phyloP scores from a whole-genome alignment of 495 filamentous ascomycete genomes.

The Penicillium angulare region DNA sequence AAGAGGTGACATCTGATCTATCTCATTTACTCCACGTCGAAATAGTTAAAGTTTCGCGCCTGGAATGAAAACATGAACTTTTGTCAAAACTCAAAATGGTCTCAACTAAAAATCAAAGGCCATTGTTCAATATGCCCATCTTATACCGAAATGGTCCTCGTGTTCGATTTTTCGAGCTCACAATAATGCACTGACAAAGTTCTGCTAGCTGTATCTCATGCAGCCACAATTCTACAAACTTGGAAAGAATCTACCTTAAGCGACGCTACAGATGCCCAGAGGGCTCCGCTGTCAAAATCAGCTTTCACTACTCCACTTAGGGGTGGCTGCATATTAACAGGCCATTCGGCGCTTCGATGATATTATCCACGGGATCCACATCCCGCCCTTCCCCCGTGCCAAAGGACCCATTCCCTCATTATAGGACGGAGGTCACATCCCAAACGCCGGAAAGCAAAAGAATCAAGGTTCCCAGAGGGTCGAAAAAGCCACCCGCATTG shows the following conservation, averaged over 20 bases:
- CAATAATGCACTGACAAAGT: background rate
- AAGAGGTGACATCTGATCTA: background rate
- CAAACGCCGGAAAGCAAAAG: background rate
- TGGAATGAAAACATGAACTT: background rate
- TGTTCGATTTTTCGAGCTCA: background rate
- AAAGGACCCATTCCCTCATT: background rate
- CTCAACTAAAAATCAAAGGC: too few relatives aligned
- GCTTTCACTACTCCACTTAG: background rate
- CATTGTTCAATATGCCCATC: too few relatives aligned
- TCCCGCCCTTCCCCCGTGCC: constrained; percentile 7
- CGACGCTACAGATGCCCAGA: background rate
- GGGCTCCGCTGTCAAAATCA: background rate
- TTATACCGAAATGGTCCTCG: too few relatives aligned
- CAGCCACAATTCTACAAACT: background rate
- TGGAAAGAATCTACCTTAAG: background rate
- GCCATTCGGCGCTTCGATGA: constrained; percentile 6
- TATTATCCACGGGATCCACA: constrained; percentile 11
- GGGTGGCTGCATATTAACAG: background rate
- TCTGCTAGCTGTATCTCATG: background rate
- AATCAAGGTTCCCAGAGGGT: background rate
- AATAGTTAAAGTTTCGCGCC: too few relatives aligned
- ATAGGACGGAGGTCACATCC: background rate
- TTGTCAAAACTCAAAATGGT: too few relatives aligned
- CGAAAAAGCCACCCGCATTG: background rate
- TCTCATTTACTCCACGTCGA: background rate